Base-by-base conservation (phyloP, 306 rosid genomes). In the Cucurbita moschata region DNA sequence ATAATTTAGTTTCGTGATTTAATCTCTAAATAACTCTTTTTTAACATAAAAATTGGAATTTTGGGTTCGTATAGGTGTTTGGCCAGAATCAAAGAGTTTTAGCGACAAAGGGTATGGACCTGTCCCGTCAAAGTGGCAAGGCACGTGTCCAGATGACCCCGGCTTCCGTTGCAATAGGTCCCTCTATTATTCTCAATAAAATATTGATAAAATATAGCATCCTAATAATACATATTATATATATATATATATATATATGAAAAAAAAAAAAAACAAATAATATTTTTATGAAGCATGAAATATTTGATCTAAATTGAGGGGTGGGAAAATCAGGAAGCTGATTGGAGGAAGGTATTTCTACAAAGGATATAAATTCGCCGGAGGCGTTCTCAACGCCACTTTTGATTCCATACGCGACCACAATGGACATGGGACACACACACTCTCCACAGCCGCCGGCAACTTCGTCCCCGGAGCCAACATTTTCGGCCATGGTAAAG, bases 391-490 rank as follows among this genome's bases (percentile, higher is more conserved):
- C 3, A 58, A 26, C 35, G 7, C 40, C 8, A 21, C 16, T 21
- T 23, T 6, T 10, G 0, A 11, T 10, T 23, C 64, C 15, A 15
- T 30, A 26, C 66, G 43, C 52, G 72, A 66, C 39, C 52, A 43
- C 54, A 16, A 18, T n/a, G 72, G 72, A 10, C 72, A 66, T 44
- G 72, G 72, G 44, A 66, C 72, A 3, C 71, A 65, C 54, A 66
- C 72, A 9, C 54, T 66, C 26, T 10, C 72, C 15, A 66, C 72
- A 9, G 72, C 72, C 37, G 72, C 35, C 54, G 72, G 72, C 5
- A 66, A 66, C 38, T 66, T 66, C 39, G 72, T 66, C 18, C 0
- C 54, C 54, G 72, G 54, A 44, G 53, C 72, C 52, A 66, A 42
- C 37, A 39, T 66, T 10, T 66, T 66, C 10, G 72, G 72, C 53